phyloP scores from a whole-genome alignment of 1,284 basidiomycete species.

The Retiboletus flavoniger region DNA sequence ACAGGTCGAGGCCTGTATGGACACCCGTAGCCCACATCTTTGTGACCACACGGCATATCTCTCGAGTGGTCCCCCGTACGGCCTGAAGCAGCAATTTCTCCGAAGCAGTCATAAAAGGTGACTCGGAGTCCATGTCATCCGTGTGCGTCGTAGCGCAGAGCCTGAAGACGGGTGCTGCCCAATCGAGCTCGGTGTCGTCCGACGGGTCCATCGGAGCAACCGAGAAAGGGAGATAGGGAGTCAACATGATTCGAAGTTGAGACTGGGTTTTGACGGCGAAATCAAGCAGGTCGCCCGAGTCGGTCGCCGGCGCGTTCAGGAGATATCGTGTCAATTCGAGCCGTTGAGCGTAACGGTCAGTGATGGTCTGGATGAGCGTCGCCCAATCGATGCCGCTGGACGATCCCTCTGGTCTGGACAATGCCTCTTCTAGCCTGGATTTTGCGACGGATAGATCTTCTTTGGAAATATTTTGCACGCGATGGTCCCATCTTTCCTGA shows the following conservation, averaged over 20 bases:
- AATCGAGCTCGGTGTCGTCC: slow-evolving; percentile 9
- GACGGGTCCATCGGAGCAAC: neutral
- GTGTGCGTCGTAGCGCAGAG: slow-evolving; percentile 39
- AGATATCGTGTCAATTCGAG: slow-evolving; percentile 41
- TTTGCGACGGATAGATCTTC: slow-evolving; percentile 17
- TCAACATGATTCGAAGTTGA: slow-evolving; percentile 23
- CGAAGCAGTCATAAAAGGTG: slow-evolving; percentile 31
- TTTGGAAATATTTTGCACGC: slow-evolving; percentile 30
- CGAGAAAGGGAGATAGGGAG: slow-evolving; percentile 15
- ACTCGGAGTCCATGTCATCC: slow-evolving; percentile 17
- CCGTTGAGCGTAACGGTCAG: slow-evolving; percentile 43
- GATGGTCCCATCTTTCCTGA: slow-evolving; percentile 29
- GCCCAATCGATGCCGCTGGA: slow-evolving; percentile 45
- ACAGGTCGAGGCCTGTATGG: slow-evolving; percentile 30
- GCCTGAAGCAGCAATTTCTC: slow-evolving; percentile 38
- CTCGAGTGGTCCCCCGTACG: slow-evolving; percentile 36
- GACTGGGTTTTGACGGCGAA: slow-evolving; percentile 13
- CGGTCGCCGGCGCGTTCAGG: slow-evolving; percentile 26
- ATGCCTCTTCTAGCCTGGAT: slow-evolving; percentile 22
- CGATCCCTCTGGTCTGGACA: slow-evolving; percentile 13
- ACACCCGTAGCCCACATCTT: slow-evolving; percentile 44
- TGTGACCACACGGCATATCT: slow-evolving; percentile 46
- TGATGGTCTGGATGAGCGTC: slow-evolving; percentile 38
- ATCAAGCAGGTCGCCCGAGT: slow-evolving; percentile 1
- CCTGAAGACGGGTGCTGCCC: slow-evolving; percentile 27